phyloP scores from a whole-genome alignment of 495 filamentous ascomycete species.

The Acidomyces sp. region DNA sequence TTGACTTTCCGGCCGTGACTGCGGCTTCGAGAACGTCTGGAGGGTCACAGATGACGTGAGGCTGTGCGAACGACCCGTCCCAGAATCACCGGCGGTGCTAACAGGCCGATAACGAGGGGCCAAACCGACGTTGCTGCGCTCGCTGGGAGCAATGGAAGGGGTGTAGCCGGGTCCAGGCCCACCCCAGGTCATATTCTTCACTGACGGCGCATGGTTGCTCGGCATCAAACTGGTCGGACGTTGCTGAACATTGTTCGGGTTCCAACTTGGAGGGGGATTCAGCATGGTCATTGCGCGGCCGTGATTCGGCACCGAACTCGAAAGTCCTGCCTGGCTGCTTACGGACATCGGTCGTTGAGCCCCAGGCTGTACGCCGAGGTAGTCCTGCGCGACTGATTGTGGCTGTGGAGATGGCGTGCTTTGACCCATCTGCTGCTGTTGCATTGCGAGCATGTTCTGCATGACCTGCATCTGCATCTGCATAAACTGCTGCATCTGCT shows the following conservation, averaged over 20 bases:
- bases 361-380: constrained; percentile 7
- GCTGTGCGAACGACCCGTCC: constrained; percentile 18
- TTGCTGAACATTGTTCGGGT: background rate
- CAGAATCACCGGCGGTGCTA: constrained; percentile 33
- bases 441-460: constrained; percentile 56
- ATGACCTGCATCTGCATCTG: constrained; percentile 86
- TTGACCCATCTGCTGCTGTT: constrained; percentile 26
- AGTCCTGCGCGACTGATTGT: constrained; percentile 2
- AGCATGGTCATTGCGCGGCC: constrained; percentile 22
- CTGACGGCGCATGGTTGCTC: constrained; percentile 11
- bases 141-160: constrained; percentile 76
- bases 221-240: constrained; percentile 14
- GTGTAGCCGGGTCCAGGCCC: constrained; percentile 41
- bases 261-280: constrained; percentile 16
- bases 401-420: constrained; percentile 5
- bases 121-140: constrained; percentile 83
- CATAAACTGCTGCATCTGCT: constrained; percentile 82
- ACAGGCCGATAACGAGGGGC: constrained; percentile 90
- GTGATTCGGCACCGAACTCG: background rate
- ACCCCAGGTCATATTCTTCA: constrained; percentile 34
- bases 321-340: constrained; percentile 3
- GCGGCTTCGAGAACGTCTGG: constrained; percentile 13
- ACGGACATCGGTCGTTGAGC: constrained; percentile 10
- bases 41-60: constrained; percentile 28
- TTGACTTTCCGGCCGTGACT: background rate